Evolutionary conservation across 331 rosid genomes (phyloP), one percentile per base, ranked within the genome.

Genomic region (Quercus phellos): DNA sequence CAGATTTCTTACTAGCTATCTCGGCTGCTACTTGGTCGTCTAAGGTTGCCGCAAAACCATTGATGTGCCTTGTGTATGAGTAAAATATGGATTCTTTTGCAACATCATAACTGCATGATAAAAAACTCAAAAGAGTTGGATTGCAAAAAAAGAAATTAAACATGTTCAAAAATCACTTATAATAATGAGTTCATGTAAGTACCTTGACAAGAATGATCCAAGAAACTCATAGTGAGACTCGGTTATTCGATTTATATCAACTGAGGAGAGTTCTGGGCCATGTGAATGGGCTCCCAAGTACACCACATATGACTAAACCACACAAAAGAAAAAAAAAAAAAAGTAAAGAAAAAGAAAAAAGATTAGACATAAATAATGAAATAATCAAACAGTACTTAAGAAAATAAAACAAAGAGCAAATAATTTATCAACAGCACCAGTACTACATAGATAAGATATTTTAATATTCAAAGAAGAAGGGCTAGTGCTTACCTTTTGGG

Each of bases 11-110:
- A 90, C 98, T 86, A 1, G 91, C 81, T 26, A 94, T 86, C 79
- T 89, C 72, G 51, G 79, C 78, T 32, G 97, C 97, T 19, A 90
- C 89, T 54, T 86, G 80, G 66, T 90, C 96, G 68, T 91, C 97
- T 46, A 94, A 74, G 51, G 42, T 86, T 19, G 98, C 98, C 61
- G 98, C 97, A 78, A 94, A 94, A 18, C 98, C 98, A 85, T 94
- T 94, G 84, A 94, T 94, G 58, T 94, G 94, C 75, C 77, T 89
- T 70, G 98, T 90, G 77, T 94, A 91, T 8, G 98, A 94, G 85
- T 94, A 94, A 80, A 90, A 87, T 5, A 94, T 85, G 4, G 90
- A 88, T n/a, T 86, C 96, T 55, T 76, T 88, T 8, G 95, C 94
- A 6, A 54, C 26, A 11, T 83, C 86, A 64, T 83, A 70, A 32